phyloP scores from a whole-genome alignment of 371 early-diverging fungal genomes.

The Rhizopus microsporus region DNA sequence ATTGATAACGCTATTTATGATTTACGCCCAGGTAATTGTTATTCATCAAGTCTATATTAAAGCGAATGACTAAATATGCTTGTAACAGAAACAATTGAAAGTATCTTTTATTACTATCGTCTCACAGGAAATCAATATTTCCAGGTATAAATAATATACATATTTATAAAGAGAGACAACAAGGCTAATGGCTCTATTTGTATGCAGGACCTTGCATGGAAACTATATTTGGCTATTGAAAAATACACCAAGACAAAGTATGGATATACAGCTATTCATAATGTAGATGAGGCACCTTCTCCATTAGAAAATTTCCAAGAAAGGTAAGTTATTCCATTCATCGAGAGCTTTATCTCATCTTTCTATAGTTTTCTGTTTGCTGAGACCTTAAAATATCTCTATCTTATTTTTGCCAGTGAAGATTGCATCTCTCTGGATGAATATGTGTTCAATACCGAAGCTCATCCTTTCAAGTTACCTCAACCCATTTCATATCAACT shows the following conservation, averaged over 20 bases:
- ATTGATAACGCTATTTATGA: slow-evolving; percentile 33
- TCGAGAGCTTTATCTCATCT: background rate
- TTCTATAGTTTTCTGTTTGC: slow-evolving; percentile 73
- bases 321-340: slow-evolving; percentile 19
- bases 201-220: slow-evolving; percentile 64
- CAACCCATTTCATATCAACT: slow-evolving; percentile 17
- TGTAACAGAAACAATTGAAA: slow-evolving; percentile 49
- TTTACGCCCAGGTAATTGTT: slow-evolving; percentile 55
- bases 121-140: slow-evolving; percentile 66
- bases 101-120: slow-evolving; percentile 70
- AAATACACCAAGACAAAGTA: slow-evolving; percentile 47
- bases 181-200: slow-evolving; percentile 5
- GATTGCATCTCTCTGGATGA: slow-evolving; percentile 63
- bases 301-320: slow-evolving; percentile 45
- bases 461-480: slow-evolving; percentile 61
- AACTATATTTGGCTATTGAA: slow-evolving; percentile 61
- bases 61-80: background rate
- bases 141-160: slow-evolving; percentile 20
- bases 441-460: slow-evolving; percentile 79
- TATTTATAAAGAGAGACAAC: background rate
- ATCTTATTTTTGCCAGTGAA: slow-evolving; percentile 72
- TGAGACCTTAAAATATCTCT: slow-evolving; percentile 91
- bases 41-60: background rate
- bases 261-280: slow-evolving; percentile 59
- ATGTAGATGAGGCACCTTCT: slow-evolving; percentile 45